Conservation (phyloP, 768 basidiomycete species). For the Xerocomus spinulosus region DNA sequence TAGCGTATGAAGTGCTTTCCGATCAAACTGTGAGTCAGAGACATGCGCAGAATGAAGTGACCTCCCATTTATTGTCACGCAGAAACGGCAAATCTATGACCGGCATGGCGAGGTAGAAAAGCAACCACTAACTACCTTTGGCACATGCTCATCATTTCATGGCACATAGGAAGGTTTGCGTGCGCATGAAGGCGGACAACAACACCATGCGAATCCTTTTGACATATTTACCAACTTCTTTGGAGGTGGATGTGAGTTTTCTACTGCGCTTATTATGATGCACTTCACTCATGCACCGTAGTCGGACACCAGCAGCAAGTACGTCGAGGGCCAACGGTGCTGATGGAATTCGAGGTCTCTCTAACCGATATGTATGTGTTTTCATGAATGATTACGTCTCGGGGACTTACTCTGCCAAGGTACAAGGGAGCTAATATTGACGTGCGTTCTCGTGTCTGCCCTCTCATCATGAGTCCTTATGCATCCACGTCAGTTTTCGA, state of each 20-base stretch:
- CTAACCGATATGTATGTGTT: conserved; percentile 73
- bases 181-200: conserved; percentile 84
- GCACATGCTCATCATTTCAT: conserved; percentile 5
- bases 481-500: conserved; percentile 64
- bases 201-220: conserved; percentile 76
- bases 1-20: conserved; percentile 94
- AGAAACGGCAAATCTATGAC: conserved; percentile 95
- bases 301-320: conserved; percentile 49
- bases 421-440: conserved; percentile 87
- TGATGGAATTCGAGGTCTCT: conserved; percentile 81
- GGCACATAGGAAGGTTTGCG: conserved; percentile 75
- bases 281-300: conserved; percentile 4
- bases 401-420: conserved; percentile 33
- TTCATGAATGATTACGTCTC: not conserved
- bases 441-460: conserved; percentile 36
- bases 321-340: conserved; percentile 68
- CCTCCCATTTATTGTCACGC: conserved; percentile 6
- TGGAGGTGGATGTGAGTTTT: conserved; percentile 66
- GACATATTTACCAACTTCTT: conserved; percentile 95
- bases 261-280: not conserved
- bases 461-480: not conserved
- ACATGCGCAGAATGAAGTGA: not conserved
- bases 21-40: conserved; percentile 59
- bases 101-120: conserved; percentile 81
- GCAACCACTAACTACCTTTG: conserved; percentile 6